A percentile compares a stretch with the other conserved stretches of the same genome.
Evolutionary conservation across 2,329 filamentous ascomycete genomes (phyloP).

Genomic region (Stagonosporopsis vannaccii): DNA sequence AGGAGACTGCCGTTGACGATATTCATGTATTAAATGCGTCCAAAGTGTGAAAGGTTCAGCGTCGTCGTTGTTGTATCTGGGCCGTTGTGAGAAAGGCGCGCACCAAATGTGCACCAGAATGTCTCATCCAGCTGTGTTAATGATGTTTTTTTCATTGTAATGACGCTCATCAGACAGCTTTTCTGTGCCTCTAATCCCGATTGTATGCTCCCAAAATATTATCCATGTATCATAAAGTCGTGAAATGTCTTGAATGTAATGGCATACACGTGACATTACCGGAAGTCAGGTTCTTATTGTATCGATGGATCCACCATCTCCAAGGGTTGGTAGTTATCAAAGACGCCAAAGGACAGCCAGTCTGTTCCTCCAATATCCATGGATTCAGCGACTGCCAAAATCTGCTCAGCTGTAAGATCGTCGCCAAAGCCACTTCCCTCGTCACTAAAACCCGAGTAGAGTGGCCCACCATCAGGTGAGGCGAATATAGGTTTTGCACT

Average conservation of each 20-base stretch:
- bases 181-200: too few species aligned
- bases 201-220: neutral
- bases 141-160: too few species aligned
- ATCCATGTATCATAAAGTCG: neutral
- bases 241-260: neutral
- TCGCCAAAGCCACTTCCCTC: constrained; percentile 42
- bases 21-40: too few species aligned
- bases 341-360: constrained; percentile 57
- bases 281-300: neutral
- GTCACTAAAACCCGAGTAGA: constrained; percentile 30
- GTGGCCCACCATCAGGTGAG: constrained; percentile 17
- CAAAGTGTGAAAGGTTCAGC: too few species aligned
- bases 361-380: constrained; percentile 56
- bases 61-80: too few species aligned
- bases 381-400: constrained; percentile 58
- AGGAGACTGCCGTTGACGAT: neutral
- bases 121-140: neutral
- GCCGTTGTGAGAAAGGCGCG: too few species aligned
- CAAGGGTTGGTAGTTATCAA: constrained; percentile 47
- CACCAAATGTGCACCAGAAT: too few species aligned
- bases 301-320: constrained; percentile 24
- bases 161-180: too few species aligned
- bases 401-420: constrained; percentile 55
- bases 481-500: constrained; percentile 17
- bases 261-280: neutral